Evolutionary conservation across 2,329 filamentous ascomycete genomes (phyloP), one percentile per base, ranked within the genome.

Genomic region (Paecilomyces sp.): DNA sequence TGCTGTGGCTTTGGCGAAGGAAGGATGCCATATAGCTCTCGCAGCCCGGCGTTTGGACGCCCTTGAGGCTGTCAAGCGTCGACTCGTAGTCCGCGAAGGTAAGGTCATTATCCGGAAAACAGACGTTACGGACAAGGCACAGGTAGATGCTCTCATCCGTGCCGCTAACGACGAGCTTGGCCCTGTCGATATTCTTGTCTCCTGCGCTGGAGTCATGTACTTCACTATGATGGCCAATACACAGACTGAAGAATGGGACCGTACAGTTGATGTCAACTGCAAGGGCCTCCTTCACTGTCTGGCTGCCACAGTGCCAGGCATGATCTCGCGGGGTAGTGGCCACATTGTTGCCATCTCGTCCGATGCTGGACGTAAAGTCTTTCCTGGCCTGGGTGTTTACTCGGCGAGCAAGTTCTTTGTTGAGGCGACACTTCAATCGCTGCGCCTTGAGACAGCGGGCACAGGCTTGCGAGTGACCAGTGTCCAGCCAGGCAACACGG

Each of bases 381-480:
- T 92, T 77, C 88, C 90, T 0, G 90, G 90, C 0, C 77, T 92
- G 12, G 90, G 90, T 57, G 89, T 93, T 36, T 93, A 93, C 80
- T 91, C 88, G 0, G 90, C 88, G 28, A 88, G 85, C 74, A 93
- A 93, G 72, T 91, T 92, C 82, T 93, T 93, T 70, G 88, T 93
- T 58, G 90, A 93, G 72, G 89, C 88, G 0, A 89, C 89, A 0
- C 80, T 93, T n/a, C 89, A 92, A 73, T 81, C 81, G 33, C 74
- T 93, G 64, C 85, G 90, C 8, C 75, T 92, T 7, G 90, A 93
- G 79, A 92, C 89, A 0, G 89, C 87, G 0, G 88, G 88, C 0
- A 83, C 83, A 0, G 90, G 90, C 0, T 75, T 93, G 55, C 81
- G 89, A 1, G 88, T 93, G 50, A 92, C 89, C 0, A 80, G 83